phyloP scores from a whole-genome alignment of 2,329 filamentous ascomycete species.

The Harringtonia aguacate region DNA sequence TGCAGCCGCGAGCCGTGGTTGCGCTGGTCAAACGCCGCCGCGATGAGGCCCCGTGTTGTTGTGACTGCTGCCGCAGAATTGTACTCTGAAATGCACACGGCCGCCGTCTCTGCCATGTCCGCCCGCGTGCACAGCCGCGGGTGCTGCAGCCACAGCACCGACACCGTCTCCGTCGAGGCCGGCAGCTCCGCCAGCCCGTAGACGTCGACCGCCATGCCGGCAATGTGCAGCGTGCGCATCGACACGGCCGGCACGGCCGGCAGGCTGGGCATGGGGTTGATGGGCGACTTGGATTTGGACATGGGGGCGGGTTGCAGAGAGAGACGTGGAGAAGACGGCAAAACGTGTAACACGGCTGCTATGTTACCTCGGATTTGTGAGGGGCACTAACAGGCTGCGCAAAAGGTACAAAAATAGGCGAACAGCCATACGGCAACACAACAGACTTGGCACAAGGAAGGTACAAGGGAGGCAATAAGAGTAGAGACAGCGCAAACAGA shows the following conservation, averaged over 20 bases:
- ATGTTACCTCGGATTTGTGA: no score
- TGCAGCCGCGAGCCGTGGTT: slow-evolving; percentile 77
- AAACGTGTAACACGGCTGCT: no score
- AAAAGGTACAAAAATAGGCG: no score
- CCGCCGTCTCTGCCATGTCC: slow-evolving; percentile 66
- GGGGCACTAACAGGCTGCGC: no score
- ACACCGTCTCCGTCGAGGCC: slow-evolving; percentile 39
- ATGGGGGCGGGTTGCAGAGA: no score
- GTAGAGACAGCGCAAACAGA: no score
- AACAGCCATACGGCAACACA: no score
- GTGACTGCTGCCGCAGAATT: slow-evolving; percentile 35
- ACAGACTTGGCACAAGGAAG: no score
- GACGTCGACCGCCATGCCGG: slow-evolving; percentile 67
- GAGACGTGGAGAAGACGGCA: neutral
- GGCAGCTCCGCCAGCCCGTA: slow-evolving; percentile 70
- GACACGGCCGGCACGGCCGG: slow-evolving; percentile 44
- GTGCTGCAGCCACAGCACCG: slow-evolving; percentile 88
- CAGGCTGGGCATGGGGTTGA: slow-evolving; percentile 15
- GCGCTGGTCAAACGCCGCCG: slow-evolving; percentile 79
- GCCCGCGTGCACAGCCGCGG: slow-evolving; percentile 60
- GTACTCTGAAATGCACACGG: slow-evolving; percentile 63
- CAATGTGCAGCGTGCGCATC: slow-evolving; percentile 56
- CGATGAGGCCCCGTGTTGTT: slow-evolving; percentile 52
- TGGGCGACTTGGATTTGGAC: slow-evolving; percentile 9
- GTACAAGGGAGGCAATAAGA: neutral